Evolutionary conservation across 2,329 filamentous ascomycete genomes (phyloP).

Genomic region (Cladosporium sp.): DNA sequence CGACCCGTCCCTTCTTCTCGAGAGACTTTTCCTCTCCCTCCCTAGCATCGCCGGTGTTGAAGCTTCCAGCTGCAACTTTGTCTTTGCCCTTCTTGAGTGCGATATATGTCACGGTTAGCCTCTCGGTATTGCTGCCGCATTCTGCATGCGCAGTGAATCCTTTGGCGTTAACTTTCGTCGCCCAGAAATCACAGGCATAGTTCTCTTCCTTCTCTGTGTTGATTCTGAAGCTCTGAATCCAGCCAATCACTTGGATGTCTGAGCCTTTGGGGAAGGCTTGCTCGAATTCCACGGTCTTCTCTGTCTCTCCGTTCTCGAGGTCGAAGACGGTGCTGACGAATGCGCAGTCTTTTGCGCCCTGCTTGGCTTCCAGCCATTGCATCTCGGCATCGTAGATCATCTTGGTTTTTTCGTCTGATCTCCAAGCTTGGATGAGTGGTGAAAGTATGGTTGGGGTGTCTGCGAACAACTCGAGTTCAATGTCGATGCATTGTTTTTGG

Average conservation of each 20-base stretch:
- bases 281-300: slow-evolving; percentile 8
- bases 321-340: slow-evolving; percentile 9
- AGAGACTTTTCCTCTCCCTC: not conserved
- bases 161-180: slow-evolving; percentile 11
- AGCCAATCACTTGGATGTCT: slow-evolving; percentile 11
- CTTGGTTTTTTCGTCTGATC: slow-evolving; percentile 9
- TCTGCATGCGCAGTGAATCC: slow-evolving; percentile 17
- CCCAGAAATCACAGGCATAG: slow-evolving; percentile 14
- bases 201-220: slow-evolving; percentile 4
- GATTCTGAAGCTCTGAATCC: slow-evolving; percentile 16
- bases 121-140: slow-evolving; percentile 14
- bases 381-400: slow-evolving; percentile 13
- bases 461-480: slow-evolving; percentile 10
- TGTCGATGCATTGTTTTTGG: slow-evolving; percentile 7
- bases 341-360: slow-evolving; percentile 6
- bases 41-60: slow-evolving; percentile 12
- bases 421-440: slow-evolving; percentile 9
- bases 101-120: slow-evolving; percentile 15
- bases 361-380: slow-evolving; percentile 11
- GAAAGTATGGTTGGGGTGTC: slow-evolving; percentile 5
- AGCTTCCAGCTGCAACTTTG: slow-evolving; percentile 16
- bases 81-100: slow-evolving; percentile 17
- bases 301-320: slow-evolving; percentile 7
- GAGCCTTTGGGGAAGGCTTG: slow-evolving; percentile 10
- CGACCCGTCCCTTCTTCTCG: slow-evolving; percentile 8